Percentiles rank a stretch among this genome's conserved stretches.
Conservation (phyloP, 768 basidiomycete species). For the Dioszegia hungarica region DNA sequence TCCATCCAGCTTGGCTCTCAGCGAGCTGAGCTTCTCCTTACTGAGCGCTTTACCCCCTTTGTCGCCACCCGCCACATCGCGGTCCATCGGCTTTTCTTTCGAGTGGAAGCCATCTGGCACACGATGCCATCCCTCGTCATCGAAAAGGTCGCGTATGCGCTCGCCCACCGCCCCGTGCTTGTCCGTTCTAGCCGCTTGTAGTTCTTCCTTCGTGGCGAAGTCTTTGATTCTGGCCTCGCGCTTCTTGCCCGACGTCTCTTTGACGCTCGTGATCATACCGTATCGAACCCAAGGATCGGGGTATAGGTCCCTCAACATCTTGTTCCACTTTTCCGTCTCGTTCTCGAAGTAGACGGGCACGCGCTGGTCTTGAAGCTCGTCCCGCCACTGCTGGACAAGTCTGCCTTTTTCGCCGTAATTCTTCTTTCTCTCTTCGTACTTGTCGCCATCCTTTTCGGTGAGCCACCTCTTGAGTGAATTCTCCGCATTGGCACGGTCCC, state of each 20-base stretch:
- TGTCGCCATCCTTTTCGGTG: not conserved
- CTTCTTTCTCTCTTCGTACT: not conserved
- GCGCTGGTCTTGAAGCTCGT: not conserved
- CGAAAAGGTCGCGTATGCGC: not conserved
- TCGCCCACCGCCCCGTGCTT: not conserved
- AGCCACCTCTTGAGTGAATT: not conserved
- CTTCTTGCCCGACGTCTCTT: not conserved
- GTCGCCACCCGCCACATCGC: not conserved
- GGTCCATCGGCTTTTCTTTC: no score
- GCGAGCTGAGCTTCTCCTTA: not conserved
- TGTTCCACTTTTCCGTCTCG: not conserved
- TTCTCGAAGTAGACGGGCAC: not conserved
- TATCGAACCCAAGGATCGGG: not conserved
- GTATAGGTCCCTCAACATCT: not conserved
- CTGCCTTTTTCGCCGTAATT: not conserved
- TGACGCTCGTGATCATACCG: not conserved
- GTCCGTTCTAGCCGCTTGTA: not conserved
- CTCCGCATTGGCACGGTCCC: no score
- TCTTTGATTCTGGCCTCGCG: not conserved
- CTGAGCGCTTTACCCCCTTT: not conserved
- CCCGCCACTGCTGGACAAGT: not conserved
- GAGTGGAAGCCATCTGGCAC: no score
- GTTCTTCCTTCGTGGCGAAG: not conserved
- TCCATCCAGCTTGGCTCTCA: not conserved
- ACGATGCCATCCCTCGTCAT: not conserved